Evolutionary conservation across 345 rosid genomes (phyloP), one percentile per base, ranked within the genome.

Genomic region (Nasturtium officinale): DNA sequence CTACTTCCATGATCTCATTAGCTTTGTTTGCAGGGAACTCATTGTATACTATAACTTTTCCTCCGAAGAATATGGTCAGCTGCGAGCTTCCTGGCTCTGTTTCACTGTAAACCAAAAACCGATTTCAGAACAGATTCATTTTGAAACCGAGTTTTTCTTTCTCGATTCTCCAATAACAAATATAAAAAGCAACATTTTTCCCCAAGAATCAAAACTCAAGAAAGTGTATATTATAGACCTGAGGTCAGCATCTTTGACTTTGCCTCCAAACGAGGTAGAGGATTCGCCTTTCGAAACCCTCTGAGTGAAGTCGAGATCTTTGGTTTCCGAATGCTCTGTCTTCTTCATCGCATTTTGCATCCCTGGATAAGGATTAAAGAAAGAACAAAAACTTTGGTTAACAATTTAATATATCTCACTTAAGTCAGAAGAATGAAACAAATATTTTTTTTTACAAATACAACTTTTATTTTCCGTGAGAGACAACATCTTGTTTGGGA

Each of bases 21-120:
- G 80, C 90, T 79, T 83, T 87, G 8, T 86, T 84, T 2, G 81
- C 85, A 3, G 93, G 87, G 55, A 89, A 82, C 61, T 83, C 86
- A 20, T 83, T 69, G 66, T 81, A 81, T 6, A 85, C 86, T 0
- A 79, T 9, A 52, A 91, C 78, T 66, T 82, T 73, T 30, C 97
- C 93, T 0, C 66, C 80, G n/a, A 82, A 91, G 73, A 91, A 87
- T 73, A 91, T 85, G 6, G 96, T 87, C 82, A 91, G 76, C 64
- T 77, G 96, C 16, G 85, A 80, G 38, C 63, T 73, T 66, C 15
- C 32, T 50, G 21, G 6, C 50, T 71, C 63, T 64, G 72, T 15
- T 71, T 40, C 60, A 65, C 80, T 77, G 63, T 3, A 63, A 61
- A 37, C 65, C 28, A 37, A 70, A 46, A 29, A 5, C n/a, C 51